Conservation (phyloP, 306 rosid genomes). For the Clitoria ternatea region DNA sequence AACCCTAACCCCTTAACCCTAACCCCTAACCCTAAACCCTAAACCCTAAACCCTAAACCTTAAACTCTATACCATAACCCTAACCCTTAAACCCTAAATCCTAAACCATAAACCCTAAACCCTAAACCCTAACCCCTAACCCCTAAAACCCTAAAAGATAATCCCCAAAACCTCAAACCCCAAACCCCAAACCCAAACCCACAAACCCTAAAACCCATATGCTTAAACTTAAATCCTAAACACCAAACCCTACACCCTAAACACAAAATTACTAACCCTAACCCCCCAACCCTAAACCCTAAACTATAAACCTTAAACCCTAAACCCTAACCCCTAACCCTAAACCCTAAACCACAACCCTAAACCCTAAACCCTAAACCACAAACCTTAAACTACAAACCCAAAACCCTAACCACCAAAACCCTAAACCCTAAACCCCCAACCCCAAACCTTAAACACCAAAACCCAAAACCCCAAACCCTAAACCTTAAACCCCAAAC, state of each 20-base stretch:
- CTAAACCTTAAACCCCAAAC: background rate
- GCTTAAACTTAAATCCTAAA: background rate
- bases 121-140: background rate
- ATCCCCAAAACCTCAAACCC: background rate
- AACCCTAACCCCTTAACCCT: background rate
- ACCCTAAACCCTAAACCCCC: slow-evolving; percentile 3
- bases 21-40: background rate
- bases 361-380: too few species aligned
- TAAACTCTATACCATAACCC: too few species aligned
- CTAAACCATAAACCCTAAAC: background rate
- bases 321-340: background rate
- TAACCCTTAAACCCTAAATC: slow-evolving; percentile 2
- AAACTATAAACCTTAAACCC: background rate
- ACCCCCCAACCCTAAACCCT: background rate
- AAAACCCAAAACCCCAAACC: background rate
- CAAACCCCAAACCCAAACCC: background rate
- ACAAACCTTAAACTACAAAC: too few species aligned
- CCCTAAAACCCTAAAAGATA: too few species aligned
- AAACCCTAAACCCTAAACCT: background rate
- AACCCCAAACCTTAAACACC: background rate
- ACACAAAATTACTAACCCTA: background rate
- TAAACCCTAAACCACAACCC: background rate
- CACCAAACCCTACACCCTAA: background rate
- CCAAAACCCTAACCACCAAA: background rate
- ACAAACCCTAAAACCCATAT: background rate